Base-by-base conservation (phyloP, 2,329 filamentous ascomycete genomes). In the Verticillium klebahnii region DNA sequence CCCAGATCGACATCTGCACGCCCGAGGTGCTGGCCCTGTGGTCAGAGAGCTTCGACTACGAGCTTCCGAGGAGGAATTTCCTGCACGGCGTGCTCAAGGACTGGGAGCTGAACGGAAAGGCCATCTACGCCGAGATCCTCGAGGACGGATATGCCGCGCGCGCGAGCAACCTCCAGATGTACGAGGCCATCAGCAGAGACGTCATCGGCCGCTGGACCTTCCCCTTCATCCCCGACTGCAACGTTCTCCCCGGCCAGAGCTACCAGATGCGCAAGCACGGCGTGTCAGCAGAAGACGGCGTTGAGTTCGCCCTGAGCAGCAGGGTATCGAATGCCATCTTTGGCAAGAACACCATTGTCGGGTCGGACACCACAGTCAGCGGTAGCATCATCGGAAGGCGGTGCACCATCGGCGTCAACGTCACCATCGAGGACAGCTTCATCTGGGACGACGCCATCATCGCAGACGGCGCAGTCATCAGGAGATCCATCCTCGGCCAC, bases 11-110 rank as follows among this genome's bases (percentile, higher is more conserved):
- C 73, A 98, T 99, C 66, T 98, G 94, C 76, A 98, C 95, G 1
- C 93, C 94, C 0, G 95, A 98, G 71, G 93, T 97, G 9, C 84
- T 98, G 54, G 93, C 93, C 8, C 79, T 98, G 62, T 99, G 95
- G 92, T 95, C 93, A 9, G 95, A 99, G 76, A 97, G 93, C 72
- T 99, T 98, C 70, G 94, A 99, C 74, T 98, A 97, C 74, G 93
- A 97, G 73, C 84, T 93, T 8, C 92, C 94, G 1, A 86, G 93
- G 60, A 89, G 89, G 69, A 92, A 96, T 70, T 97, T 97, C 69
- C 77, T 99, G 39, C 91, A 93, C 72, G 93, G 93, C 63, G 93
- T 98, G 1, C 79, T 99, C 60, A 97, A 97, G 78, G 95, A 99
- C 73, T 97, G 92, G 79, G 95, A 99, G 73, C 81, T 98, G 61